Base-by-base conservation (phyloP, 441 rosid species). In the Manihot esculenta region DNA sequence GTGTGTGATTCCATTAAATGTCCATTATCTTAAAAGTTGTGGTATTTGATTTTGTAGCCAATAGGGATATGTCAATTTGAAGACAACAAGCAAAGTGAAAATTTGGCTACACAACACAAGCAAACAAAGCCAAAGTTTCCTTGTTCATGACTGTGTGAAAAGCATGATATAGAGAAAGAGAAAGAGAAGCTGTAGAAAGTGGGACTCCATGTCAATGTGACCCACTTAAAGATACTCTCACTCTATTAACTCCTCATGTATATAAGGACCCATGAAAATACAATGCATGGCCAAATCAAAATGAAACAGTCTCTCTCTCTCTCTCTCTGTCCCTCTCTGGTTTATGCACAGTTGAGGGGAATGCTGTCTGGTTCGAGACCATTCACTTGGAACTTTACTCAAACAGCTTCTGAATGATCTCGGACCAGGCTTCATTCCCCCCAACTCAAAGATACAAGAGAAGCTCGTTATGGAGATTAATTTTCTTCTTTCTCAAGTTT, bases 351-450 rank as follows among this genome's bases (percentile, higher is more conserved):
- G 96, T 88, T 88, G 88, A 81, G 98, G 88, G 86, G 94, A 73
- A 80, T 87, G 97, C 86, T 85, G 96, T 82, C 89, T 89, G 96
- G 92, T 86, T 86, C 96, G 94, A 92, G 86, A 87, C 83, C 94
- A 72, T 81, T 75, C 81, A n/a, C 63, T 66, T 68, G 69, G 72
- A n/a, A 61, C 17, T 57, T 10, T 12, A 2, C 18, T 13, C 11
- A 8, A 41, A 10, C 71, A 56, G 61, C 56, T 53, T 60, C 50
- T 26, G 83, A 84, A 72, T 74, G 93, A 83, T 83, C 81, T 89
- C 97, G 97, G 97, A 92, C 96, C 97, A 89, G 97, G 96, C 94
- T 92, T 92, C 96, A 88, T 92, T 85, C 92, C 94, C 89, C 92
- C 68, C 84, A 86, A 84, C 90, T 70, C 13, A 58, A 58, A 61